These are phyloP conservation scores for Paramecium pentaurelia DNA, from an alignment of 73 alveolate genomes.

Conservation along the genomic window DNA sequence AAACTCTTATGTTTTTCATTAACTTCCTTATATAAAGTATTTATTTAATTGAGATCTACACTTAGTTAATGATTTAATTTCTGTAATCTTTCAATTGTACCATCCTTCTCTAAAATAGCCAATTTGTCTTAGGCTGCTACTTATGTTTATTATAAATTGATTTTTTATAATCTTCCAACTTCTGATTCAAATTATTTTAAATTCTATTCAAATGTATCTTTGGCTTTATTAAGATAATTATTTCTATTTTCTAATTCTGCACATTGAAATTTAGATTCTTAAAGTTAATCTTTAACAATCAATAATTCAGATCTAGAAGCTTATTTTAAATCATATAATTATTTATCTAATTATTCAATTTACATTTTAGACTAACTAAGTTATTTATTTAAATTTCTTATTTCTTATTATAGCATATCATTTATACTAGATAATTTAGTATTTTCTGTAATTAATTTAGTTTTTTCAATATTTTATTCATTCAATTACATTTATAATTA, in stretches of 20 bases:
- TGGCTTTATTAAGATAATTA: not conserved
- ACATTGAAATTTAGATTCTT: not conserved
- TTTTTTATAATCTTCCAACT: not conserved
- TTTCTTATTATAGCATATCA: not conserved
- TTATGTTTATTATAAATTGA: not conserved
- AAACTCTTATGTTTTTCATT: not conserved
- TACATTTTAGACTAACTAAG: not conserved
- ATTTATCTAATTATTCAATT: not conserved
- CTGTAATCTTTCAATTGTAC: not conserved
- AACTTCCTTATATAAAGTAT: not conserved
- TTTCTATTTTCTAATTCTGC: not conserved
- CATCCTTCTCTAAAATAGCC: not conserved
- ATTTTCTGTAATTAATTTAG: not conserved
- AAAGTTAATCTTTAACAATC: not conserved
- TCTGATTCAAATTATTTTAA: constrained; percentile 8
- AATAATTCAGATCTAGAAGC: not conserved
- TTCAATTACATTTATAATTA: not conserved
- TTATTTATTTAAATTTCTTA: not conserved
- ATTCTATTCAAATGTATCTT: constrained; percentile 1
- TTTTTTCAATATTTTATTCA: not conserved
- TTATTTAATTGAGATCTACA: not conserved
- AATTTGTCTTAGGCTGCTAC: not conserved
- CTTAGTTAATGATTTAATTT: not conserved
- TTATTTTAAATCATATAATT: not conserved
- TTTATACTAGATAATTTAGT: not conserved